A percentile compares a stretch with the other conserved stretches of the same genome.
These are phyloP conservation scores for Entamoeba histolytica DNA, from an alignment of 208 protist genomes.

Conservation along the genomic window DNA sequence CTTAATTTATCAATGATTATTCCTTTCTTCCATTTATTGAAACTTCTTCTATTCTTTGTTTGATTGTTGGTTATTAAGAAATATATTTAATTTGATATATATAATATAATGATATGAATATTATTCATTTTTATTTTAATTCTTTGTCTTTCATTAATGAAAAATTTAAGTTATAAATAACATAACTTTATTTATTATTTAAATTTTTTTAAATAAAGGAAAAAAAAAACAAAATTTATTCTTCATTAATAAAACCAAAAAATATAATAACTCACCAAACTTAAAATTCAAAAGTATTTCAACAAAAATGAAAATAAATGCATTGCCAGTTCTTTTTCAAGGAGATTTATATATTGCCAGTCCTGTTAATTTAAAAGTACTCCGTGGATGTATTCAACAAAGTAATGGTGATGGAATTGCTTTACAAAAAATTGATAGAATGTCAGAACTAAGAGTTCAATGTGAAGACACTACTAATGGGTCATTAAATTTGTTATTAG, in stretches of 20 bases:
- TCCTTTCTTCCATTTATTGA: too few relatives aligned
- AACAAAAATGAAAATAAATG: background rate
- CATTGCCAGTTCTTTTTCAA: background rate
- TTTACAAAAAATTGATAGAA: background rate
- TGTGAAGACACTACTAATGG: background rate
- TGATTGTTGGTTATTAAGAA: too few relatives aligned
- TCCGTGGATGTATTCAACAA: background rate
- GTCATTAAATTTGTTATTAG: background rate
- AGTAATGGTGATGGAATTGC: background rate
- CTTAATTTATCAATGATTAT: too few relatives aligned
- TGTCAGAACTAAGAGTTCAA: background rate
- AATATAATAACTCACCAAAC: background rate
- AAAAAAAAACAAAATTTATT: background rate
- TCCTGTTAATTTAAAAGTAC: background rate
- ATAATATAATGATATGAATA: too few relatives aligned
- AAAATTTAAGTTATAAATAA: too few relatives aligned
- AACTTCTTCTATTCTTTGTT: too few relatives aligned
- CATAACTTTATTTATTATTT: too few relatives aligned
- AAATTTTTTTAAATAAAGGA: background rate
- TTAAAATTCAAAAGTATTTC: background rate
- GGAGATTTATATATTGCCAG: background rate
- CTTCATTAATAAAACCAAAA: background rate
- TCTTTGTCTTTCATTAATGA: too few relatives aligned
- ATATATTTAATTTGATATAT: too few relatives aligned
- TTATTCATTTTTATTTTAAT: too few relatives aligned